Percentiles rank a stretch among this genome's conserved stretches.
Conservation (phyloP, 805 yeast species). For the Phaffomyces thermotolerans region DNA sequence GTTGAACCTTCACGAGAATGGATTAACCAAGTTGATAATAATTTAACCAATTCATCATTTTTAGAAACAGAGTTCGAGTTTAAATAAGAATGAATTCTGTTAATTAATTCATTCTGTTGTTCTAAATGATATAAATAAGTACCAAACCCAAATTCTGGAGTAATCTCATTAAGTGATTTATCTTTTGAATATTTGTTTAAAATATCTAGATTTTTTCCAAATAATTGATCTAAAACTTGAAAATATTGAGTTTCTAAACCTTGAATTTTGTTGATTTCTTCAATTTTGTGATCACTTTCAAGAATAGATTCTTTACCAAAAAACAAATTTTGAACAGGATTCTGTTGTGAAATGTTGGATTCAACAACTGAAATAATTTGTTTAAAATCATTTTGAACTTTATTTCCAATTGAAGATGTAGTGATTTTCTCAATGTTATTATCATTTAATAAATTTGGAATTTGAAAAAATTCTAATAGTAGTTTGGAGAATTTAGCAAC, state of each 20-base stretch:
- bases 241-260: slow-evolving; percentile 69
- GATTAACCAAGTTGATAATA: slow-evolving; percentile 65
- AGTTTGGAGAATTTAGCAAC: slow-evolving; percentile 55
- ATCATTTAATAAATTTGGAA: slow-evolving; percentile 38
- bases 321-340: slow-evolving; percentile 56
- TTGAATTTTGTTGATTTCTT: slow-evolving; percentile 35
- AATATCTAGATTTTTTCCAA: slow-evolving; percentile 45
- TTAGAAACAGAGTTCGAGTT: slow-evolving; percentile 7
- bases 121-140: slow-evolving; percentile 52
- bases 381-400: slow-evolving; percentile 14
- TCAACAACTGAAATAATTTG: slow-evolving; percentile 41
- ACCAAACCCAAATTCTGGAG: slow-evolving; percentile 90
- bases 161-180: slow-evolving; percentile 37
- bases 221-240: slow-evolving; percentile 66
- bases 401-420: slow-evolving; percentile 44
- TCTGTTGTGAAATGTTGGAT: slow-evolving; percentile 41
- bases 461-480: slow-evolving; percentile 66
- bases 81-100: slow-evolving; percentile 39
- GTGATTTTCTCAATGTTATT: slow-evolving; percentile 45
- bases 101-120: slow-evolving; percentile 38
- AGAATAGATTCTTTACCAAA: slow-evolving; percentile 39
- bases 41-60: slow-evolving; percentile 20
- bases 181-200: slow-evolving; percentile 50
- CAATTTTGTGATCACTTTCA: slow-evolving; percentile 12
- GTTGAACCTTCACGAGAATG: slow-evolving; percentile 34